A percentile compares a stretch with the other conserved stretches of the same genome.
phyloP scores from a whole-genome alignment of 164 flowering plant genomes.

The Vitis amurensis region DNA sequence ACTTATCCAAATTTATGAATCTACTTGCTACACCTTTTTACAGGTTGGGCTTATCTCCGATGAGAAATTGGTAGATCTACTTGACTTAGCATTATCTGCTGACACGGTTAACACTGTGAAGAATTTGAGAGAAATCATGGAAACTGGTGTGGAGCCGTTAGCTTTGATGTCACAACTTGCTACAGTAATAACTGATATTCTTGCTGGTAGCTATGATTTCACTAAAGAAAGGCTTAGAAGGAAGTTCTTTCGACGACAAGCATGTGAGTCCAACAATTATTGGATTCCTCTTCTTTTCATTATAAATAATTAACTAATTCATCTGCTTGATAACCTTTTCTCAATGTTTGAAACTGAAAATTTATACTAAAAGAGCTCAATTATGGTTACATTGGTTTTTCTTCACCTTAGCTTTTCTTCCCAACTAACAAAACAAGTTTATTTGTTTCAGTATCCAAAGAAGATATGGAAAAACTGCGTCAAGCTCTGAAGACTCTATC shows the following conservation, averaged over 20 bases:
- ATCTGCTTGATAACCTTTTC: neutral
- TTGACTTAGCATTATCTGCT: constrained; percentile 96
- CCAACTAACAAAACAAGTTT: constrained; percentile 1
- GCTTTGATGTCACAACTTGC: constrained; percentile 99
- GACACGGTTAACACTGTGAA: constrained; percentile 98
- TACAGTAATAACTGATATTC: constrained; percentile 90
- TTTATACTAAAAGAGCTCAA: neutral
- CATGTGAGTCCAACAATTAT: constrained; percentile 56
- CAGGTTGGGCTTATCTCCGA: constrained; percentile 97
- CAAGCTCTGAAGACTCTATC: constrained; percentile 92
- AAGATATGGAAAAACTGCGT: constrained; percentile 92
- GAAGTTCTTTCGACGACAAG: constrained; percentile 74
- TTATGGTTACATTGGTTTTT: neutral
- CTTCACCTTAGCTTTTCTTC: neutral
- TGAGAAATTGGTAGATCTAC: constrained; percentile 94
- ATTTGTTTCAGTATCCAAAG: constrained; percentile 75
- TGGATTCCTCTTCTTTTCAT: neutral
- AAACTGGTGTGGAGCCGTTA: constrained; percentile 91
- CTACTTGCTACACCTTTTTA: constrained; percentile 2
- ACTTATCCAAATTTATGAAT: constrained; percentile 1
- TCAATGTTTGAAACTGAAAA: neutral
- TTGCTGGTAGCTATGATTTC: constrained; percentile 86
- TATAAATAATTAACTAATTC: neutral
- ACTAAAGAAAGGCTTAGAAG: constrained; percentile 65
- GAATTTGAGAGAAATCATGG: constrained; percentile 86